Base-by-base conservation (phyloP, 2,329 filamentous ascomycete species). In the Penicillium hesseltinei region DNA sequence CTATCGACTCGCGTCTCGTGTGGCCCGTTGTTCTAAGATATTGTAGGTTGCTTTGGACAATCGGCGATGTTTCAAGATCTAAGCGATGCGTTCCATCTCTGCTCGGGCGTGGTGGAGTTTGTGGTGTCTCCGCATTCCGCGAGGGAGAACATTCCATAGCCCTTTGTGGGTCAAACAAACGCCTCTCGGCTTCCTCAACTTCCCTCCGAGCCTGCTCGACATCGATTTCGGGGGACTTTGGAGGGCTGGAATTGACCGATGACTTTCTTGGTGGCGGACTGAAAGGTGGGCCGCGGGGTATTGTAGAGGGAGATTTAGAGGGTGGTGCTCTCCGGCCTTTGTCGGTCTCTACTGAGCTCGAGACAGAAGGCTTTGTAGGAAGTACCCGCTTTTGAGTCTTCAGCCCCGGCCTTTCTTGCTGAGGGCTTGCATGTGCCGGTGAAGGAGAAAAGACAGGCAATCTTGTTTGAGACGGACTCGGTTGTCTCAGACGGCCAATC, bases 31-130 rank as follows among this genome's bases (percentile, higher is more conserved):
- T 75, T 27, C 77, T 77, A 23, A 82, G 72, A 43, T 73, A 75
- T 3, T 76, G 70, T 58, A 85, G 74, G 59, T 85, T 84, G 64
- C 83, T 85, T 58, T 82, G 80, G 17, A 85, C 79, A 15, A 86
- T 73, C 5, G 82, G 81, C 0, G 80, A 82, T 13, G 80, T 76
- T 13, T 78, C 75, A 55, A 79, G 77, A 31, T 85, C 81, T 46
- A 91, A 78, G 57, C 85, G 81, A 5, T 84, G 82, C 0, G 86
- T 86, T 25, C 87, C 87, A 66, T 89, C 84, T 71, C 88, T 81
- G 66, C 87, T 91, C 1, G 88, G 88, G 49, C 88, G 79, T 35
- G 77, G 71, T 33, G 88, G 87, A 36, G 81, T 81, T 17, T 71
- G 72, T 11, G 73, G 68, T 36, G 72, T 76, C 15, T 59, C 53